These are phyloP conservation scores for Mortierella sp. DNA, from an alignment of 371 early-diverging fungal genomes.

Conservation along the genomic window DNA sequence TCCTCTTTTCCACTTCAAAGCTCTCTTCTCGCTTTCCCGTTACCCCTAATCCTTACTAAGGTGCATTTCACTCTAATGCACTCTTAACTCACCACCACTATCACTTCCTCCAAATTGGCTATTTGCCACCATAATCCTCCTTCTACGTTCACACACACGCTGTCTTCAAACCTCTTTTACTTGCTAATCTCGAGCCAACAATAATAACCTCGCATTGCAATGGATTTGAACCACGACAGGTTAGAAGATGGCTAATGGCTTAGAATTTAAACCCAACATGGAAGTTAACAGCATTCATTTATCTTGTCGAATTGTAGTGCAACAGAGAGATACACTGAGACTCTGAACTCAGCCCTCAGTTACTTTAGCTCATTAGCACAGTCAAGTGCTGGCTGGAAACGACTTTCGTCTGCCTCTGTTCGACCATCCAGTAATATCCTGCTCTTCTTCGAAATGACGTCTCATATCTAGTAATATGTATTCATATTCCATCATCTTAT, in stretches of 20 bases:
- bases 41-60: too few relatives aligned
- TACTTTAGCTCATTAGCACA: constrained; percentile 54
- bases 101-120: background rate
- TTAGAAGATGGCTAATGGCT: background rate
- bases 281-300: background rate
- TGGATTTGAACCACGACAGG: constrained; percentile 58
- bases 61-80: background rate
- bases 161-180: background rate
- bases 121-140: constrained; percentile 1
- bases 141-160: background rate
- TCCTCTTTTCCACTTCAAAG: too few relatives aligned
- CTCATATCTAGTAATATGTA: background rate
- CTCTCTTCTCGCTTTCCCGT: too few relatives aligned
- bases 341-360: constrained; percentile 45
- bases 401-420: constrained; percentile 50
- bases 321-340: constrained; percentile 56
- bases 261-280: background rate
- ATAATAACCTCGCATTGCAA: background rate
- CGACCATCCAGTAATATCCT: constrained; percentile 28
- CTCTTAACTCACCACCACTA: background rate
- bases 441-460: background rate
- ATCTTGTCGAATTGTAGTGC: constrained; percentile 16
- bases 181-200: background rate
- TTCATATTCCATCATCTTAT: background rate
- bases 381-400: constrained; percentile 55